These are phyloP conservation scores for Xylaria acuta DNA, from an alignment of 495 filamentous ascomycete species.

Conservation along the genomic window DNA sequence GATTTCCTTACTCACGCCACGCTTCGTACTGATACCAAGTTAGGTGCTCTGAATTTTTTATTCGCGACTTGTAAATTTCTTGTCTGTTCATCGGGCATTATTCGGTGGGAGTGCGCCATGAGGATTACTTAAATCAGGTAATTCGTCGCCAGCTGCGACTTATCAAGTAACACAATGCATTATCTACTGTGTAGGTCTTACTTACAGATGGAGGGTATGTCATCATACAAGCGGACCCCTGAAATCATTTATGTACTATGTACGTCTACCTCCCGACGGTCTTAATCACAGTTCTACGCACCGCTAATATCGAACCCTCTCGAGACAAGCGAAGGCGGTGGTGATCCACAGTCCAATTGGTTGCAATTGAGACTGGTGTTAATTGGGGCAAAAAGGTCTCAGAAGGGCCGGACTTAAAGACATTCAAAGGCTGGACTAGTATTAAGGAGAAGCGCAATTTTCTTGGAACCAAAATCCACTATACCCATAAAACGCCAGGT, in stretches of 20 bases:
- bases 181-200: neutral
- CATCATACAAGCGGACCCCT: neutral
- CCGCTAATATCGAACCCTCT: neutral
- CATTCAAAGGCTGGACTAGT: neutral
- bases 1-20: too few relatives aligned
- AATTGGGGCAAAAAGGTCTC: neutral
- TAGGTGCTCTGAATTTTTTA: too few relatives aligned
- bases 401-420: neutral
- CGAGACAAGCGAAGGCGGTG: neutral
- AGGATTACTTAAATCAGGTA: too few relatives aligned
- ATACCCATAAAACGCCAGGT: constrained; percentile 5
- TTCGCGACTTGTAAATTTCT: too few relatives aligned
- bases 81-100: too few relatives aligned
- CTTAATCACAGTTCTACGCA: neutral
- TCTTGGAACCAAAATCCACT: neutral
- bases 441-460: neutral
- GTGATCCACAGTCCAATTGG: neutral
- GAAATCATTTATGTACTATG: neutral
- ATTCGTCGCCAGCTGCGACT: neutral
- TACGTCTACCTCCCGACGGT: too few relatives aligned
- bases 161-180: neutral
- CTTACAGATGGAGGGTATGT: neutral
- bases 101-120: too few relatives aligned
- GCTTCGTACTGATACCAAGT: too few relatives aligned
- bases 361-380: neutral